Evolutionary conservation across 345 rosid genomes (phyloP).

Genomic region (Bruguiera parviflora): DNA sequence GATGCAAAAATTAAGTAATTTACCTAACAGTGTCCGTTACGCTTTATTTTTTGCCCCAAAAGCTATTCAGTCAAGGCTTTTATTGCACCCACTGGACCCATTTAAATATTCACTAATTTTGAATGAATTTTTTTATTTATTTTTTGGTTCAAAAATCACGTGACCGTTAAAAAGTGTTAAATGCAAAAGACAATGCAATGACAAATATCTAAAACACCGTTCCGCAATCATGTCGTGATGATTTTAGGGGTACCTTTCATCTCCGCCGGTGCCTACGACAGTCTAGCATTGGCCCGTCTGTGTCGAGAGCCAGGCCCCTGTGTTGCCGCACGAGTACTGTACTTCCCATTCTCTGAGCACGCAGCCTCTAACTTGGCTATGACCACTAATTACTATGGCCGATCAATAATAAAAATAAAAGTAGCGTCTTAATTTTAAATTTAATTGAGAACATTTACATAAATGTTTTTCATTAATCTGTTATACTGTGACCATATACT

Average conservation of each 20-base stretch:
- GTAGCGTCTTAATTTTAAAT: too few species aligned
- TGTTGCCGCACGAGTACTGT: not conserved
- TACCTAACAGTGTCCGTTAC: not conserved
- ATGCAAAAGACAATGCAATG: not conserved
- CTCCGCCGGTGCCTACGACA: not conserved
- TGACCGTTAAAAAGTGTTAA: not conserved
- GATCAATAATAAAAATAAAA: too few species aligned
- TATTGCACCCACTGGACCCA: constrained; percentile 5
- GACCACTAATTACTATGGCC: too few species aligned
- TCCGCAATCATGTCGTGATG: constrained; percentile 33
- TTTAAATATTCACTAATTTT: not conserved
- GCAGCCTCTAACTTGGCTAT: too few species aligned
- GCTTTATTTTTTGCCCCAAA: not conserved
- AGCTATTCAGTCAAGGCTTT: constrained; percentile 7
- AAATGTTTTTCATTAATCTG: too few species aligned
- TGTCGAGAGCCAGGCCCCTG: not conserved
- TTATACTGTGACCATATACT: too few species aligned
- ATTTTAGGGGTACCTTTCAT: constrained; percentile 14
- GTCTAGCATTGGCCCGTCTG: constrained; percentile 1
- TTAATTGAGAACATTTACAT: too few species aligned
- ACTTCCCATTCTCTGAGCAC: too few species aligned
- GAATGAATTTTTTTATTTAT: too few species aligned
- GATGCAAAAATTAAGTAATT: not conserved
- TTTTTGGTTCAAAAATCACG: not conserved
- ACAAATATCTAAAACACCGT: not conserved